These are phyloP conservation scores for Fusarium odoratissimum DNA, from an alignment of 2,329 filamentous ascomycete species.

Conservation along the genomic window DNA sequence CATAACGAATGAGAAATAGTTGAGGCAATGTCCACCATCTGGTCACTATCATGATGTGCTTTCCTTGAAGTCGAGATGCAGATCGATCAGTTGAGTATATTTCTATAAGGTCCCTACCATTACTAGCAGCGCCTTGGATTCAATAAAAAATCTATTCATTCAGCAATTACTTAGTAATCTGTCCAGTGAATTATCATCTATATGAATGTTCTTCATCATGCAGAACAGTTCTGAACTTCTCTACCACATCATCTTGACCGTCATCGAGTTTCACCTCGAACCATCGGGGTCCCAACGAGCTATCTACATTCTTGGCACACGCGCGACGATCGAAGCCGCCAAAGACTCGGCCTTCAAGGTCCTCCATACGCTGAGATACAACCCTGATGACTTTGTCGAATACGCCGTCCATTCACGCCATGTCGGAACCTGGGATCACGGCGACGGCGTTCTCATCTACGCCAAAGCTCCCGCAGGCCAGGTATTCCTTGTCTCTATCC, in stretches of 20 bases:
- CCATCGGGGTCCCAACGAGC: constrained; percentile 45
- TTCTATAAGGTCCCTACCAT: not conserved
- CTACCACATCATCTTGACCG: constrained; percentile 53
- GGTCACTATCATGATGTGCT: not conserved
- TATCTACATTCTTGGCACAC: constrained; percentile 54
- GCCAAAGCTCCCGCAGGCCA: constrained; percentile 52
- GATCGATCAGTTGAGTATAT: not conserved
- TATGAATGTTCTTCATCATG: not conserved
- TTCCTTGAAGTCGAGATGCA: not conserved
- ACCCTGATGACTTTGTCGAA: constrained; percentile 51
- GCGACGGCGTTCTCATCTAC: constrained; percentile 53
- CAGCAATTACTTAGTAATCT: fast-evolving
- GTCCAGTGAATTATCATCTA: too few species aligned
- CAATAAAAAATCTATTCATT: not conserved
- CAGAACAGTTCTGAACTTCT: constrained; percentile 42
- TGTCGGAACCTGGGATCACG: constrained; percentile 49
- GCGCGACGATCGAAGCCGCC: constrained; percentile 50
- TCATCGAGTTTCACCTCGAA: constrained; percentile 45
- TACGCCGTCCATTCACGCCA: constrained; percentile 44
- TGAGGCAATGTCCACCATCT: not conserved
- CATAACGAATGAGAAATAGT: not conserved
- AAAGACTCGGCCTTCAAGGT: constrained; percentile 50
- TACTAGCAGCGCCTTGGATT: fast-evolving
- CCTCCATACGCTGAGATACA: constrained; percentile 51
- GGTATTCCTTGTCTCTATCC: constrained; percentile 52